Percentiles rank a stretch among this genome's conserved stretches.
Evolutionary conservation across 192 early-diverging fungal genomes (phyloP).

Genomic region (Chytriomyces sp.): DNA sequence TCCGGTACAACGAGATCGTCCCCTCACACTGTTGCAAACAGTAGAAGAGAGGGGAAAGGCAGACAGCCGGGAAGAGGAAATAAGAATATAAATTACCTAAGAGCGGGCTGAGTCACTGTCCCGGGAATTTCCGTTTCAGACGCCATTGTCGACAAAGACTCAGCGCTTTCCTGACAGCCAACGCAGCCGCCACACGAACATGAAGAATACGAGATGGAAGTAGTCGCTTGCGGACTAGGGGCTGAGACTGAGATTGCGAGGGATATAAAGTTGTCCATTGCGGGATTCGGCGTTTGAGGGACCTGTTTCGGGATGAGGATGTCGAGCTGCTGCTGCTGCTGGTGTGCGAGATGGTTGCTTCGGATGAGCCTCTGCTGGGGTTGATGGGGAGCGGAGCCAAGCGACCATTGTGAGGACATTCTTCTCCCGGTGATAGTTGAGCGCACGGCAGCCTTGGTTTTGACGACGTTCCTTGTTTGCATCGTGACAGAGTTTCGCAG

Average conservation of each 20-base stretch:
- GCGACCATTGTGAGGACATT: neutral
- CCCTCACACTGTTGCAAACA: neutral
- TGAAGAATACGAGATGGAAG: neutral
- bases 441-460: neutral
- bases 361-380: neutral
- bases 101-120: neutral
- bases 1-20: neutral
- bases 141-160: neutral
- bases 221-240: neutral
- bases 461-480: neutral
- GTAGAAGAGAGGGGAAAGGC: neutral
- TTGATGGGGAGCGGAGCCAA: neutral
- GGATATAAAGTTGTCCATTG: neutral
- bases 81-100: neutral
- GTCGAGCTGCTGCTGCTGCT: neutral
- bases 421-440: neutral
- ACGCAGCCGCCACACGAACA: neutral
- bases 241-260: neutral
- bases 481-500: neutral
- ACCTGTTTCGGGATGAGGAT: neutral
- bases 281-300: neutral
- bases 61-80: neutral
- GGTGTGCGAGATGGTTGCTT: neutral
- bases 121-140: neutral
- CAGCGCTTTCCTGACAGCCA: neutral